Base-by-base conservation (phyloP, 306 rosid species). In the Cucurbita maxima region DNA sequence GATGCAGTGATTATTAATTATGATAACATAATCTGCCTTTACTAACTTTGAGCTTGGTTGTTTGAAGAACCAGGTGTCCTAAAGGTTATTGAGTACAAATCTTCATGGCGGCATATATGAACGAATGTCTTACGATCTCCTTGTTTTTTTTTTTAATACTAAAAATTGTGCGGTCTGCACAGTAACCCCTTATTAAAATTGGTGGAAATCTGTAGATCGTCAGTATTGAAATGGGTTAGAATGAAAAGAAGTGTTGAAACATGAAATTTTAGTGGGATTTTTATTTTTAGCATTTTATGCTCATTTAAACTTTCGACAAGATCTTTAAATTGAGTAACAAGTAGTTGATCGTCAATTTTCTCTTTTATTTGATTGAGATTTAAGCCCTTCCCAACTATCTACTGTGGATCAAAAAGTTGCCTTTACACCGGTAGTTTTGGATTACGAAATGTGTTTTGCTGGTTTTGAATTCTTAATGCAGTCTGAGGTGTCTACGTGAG, bases 1-100 rank as follows among this genome's bases (percentile, higher is more conserved):
- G 55, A 44, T 68, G 72, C 55, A 67, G 72, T 44, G 55, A 44
- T 43, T 64, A 64, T 43, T 50, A 64, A 64, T 64, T 68, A 45
- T 22, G 73, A 45, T 68, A 40, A 45, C 72, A 45, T 67, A 45
- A 67, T 22, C 56, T 8, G 41, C 41, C 56, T 68, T 68, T 9
- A 40, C 72, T 45, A 67, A 45, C 30, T 67, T 67, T 67, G 72
- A 45, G 72, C 72, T 44, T 45, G 56, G 38, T 22, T 34, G 40
- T 67, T 67, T 36, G 19, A 44, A 44, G 56, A 45, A 45, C 73
- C 36, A 66, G 56, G 40, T 44, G 16, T 15, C 51, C 70, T 62
- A 67, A 44, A 11, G 37, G 54, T 67, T 67, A 66, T 20, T 20
- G 52, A 67, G 56, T 67, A 44, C 18, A 67, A 44, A 64, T 64